Base-by-base conservation (phyloP, 2,329 filamentous ascomycete species). In the Akanthomyces dipterigenus region DNA sequence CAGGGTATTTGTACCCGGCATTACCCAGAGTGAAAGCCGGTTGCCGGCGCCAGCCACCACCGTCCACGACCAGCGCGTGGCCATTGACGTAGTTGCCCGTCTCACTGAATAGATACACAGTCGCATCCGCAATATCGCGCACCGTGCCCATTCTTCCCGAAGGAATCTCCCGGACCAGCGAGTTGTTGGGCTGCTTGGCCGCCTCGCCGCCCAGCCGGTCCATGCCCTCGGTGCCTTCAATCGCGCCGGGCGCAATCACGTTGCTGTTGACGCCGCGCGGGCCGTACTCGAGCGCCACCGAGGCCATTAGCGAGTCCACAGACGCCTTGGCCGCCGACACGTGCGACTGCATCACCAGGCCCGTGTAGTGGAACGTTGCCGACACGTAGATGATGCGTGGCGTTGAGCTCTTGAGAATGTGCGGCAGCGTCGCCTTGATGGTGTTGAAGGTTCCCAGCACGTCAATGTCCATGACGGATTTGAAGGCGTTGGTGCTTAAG, bases 401-500 rank as follows among this genome's bases (percentile, higher is more conserved):
- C 50, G 68, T 66, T 1, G 89, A 87, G n/a, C 91, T 96, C 67
- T 85, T 81, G 14, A 91, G 76, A 3, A 99, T 83, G 69, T 96
- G 83, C 0, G 91, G 91, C 38, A 97, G 78, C 1, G 91, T 95
- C 3, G 93, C 92, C 77, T 98, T 98, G 70, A 96, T 82, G 3
- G 92, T 96, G 78, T 98, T 96, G 78, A 90, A 99, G 18, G 90
- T 96, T 36, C 95, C 95, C 40, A 98, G 75, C 3, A 96, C 88
- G 72, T 98, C 95, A 70, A 99, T 99, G 64, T 98, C 95, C 69
- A 98, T 93, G 66, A 99, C 95, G 0, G 90, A 82, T 75, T 93
- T 96, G 85, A 99, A 96, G 3, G 91, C 95, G 71, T 98, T 98
- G 62, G 89, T 77, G 45, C 86, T 91, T 55, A 98, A 83, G 64